Evolutionary conservation across 2,329 filamentous ascomycete genomes (phyloP), one percentile per base, ranked within the genome.

Genomic region (Helotiales sp.): DNA sequence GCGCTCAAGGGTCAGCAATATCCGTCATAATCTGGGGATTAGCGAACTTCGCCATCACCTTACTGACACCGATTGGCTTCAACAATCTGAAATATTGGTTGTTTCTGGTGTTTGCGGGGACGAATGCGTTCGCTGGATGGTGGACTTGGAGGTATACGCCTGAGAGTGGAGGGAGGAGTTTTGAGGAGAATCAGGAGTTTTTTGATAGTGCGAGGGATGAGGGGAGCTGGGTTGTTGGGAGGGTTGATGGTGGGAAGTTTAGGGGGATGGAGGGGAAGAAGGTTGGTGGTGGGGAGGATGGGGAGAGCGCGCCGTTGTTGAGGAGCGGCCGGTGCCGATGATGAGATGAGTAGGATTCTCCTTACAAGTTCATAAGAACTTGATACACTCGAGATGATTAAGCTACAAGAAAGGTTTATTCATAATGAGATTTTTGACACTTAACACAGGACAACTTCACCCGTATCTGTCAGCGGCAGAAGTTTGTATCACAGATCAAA

Each of bases 1-100:
- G 88, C 6, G 87, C 88, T 2, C 91, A 91, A 75, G 90, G 89
- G 37, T 87, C 89, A 0, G 88, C 88, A 1, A 79, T 90, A 1
- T 87, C 86, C 0, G 90, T 88, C 0, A 86, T 84, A 66, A 84
- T 84, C 6, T 89, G 88, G 77, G 92, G 90, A 83, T 77, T 89
- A 80, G 72, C 71, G 0, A 75, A 74, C 54, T 75, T 74, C 40
- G 47, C 68, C 0, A 64, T 74, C 2, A 74, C 90, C 40, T 83
- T 91, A 72, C 84, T 91, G 30, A 90, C 88, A 0, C 89, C 89
- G 0, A 83, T 88, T 1, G 83, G 91, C 40, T 85, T 91, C 24
- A 79, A 86, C 67, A 85, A 85, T 62, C 89, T 84, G 6, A 80
- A 81, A 15, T 88, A 82, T 78, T 85, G 85, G 63, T 82, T 85